phyloP scores from a whole-genome alignment of 176 grass and related monocot genomes.

The Avena eriantha region DNA sequence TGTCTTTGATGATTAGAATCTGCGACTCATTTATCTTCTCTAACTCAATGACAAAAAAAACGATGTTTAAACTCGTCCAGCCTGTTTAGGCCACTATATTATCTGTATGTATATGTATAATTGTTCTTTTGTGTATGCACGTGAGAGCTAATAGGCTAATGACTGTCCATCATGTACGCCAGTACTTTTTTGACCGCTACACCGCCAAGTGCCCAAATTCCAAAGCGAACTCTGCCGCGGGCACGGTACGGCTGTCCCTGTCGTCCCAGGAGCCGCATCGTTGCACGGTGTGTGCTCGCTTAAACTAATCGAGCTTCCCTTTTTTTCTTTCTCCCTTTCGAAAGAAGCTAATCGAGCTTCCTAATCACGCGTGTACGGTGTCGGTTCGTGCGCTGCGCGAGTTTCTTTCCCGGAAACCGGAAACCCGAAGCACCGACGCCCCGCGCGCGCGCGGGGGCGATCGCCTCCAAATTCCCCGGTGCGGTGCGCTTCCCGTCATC shows the following conservation, averaged over 20 bases:
- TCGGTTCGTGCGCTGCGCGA: conserved; percentile 18
- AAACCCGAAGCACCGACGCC: conserved; percentile 28
- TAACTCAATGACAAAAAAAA: too few species aligned
- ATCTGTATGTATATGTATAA: too few species aligned
- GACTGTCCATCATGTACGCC: neutral
- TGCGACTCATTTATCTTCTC: too few species aligned
- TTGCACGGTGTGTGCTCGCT: neutral
- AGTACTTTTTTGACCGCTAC: neutral
- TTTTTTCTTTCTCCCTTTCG: neutral
- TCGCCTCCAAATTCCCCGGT: conserved; percentile 17
- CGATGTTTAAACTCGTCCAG: too few species aligned
- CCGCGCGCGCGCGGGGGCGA: neutral
- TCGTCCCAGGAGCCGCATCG: conserved; percentile 27
- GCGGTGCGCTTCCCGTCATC: neutral
- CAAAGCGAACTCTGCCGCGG: conserved; percentile 24
- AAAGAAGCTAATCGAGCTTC: neutral
- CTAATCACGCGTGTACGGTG: conserved; percentile 32
- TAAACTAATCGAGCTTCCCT: neutral
- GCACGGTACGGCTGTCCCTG: neutral
- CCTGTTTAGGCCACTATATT: too few species aligned
- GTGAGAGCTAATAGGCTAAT: neutral
- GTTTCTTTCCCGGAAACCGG: conserved; percentile 28
- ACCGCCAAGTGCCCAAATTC: neutral
- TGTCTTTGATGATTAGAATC: too few species aligned
- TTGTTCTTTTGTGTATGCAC: neutral